phyloP scores from a whole-genome alignment of 2,329 filamentous ascomycete species.

The Neofusicoccum parvum region DNA sequence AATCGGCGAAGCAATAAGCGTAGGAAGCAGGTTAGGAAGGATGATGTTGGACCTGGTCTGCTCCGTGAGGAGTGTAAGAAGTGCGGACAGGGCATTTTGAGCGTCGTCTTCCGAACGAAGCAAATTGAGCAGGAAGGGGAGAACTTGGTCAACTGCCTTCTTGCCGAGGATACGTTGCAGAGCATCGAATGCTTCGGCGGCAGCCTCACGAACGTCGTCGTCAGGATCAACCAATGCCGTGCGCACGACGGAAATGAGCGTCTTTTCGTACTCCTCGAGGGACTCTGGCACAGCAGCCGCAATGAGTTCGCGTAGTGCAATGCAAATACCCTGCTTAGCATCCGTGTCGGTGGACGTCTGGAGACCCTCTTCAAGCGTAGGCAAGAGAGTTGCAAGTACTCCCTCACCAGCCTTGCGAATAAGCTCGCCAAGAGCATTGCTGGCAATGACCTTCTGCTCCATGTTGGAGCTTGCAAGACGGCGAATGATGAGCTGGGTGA shows the following conservation, averaged over 20 bases:
- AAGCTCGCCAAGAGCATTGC: slow-evolving; percentile 92
- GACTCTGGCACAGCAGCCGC: slow-evolving; percentile 84
- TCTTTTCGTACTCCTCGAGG: slow-evolving; percentile 92
- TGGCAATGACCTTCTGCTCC: slow-evolving; percentile 98
- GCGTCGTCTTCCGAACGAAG: slow-evolving; percentile 83
- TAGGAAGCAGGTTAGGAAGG: slow-evolving; percentile 92
- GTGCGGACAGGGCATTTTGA: slow-evolving; percentile 87
- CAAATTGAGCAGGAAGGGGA: slow-evolving; percentile 89
- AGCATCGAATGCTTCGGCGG: slow-evolving; percentile 95
- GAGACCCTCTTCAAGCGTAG: slow-evolving; percentile 88
- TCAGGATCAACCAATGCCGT: slow-evolving; percentile 90
- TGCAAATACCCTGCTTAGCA: slow-evolving; percentile 95
- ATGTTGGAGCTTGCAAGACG: slow-evolving; percentile 93
- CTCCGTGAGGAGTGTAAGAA: slow-evolving; percentile 92
- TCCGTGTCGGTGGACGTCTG: slow-evolving; percentile 82
- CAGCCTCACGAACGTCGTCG: slow-evolving; percentile 87
- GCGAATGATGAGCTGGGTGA: slow-evolving; percentile 92
- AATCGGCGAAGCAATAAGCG: slow-evolving; percentile 85
- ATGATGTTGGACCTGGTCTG: slow-evolving; percentile 94
- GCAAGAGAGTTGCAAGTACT: slow-evolving; percentile 82
- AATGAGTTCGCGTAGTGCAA: slow-evolving; percentile 92
- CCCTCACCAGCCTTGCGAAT: slow-evolving; percentile 96
- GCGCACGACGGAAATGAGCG: slow-evolving; percentile 89
- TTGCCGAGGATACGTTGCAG: slow-evolving; percentile 93
- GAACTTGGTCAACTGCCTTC: slow-evolving; percentile 89